Percentiles rank a stretch among this genome's conserved stretches.
These are phyloP conservation scores for Streptanthus diversifolius DNA, from an alignment of 345 rosid genomes.

Conservation along the genomic window DNA sequence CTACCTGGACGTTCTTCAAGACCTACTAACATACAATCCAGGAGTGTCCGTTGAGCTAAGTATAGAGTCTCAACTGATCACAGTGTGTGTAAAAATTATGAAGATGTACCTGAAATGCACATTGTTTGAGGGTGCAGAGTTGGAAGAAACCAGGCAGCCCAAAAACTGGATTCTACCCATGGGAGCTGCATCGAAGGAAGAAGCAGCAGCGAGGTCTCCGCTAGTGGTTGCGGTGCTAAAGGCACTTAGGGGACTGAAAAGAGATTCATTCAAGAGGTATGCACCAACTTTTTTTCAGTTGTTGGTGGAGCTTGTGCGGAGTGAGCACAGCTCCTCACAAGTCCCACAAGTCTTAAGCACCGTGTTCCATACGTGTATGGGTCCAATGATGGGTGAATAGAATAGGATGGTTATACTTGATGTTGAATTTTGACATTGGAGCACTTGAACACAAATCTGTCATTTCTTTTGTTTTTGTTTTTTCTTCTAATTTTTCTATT, in stretches of 20 bases:
- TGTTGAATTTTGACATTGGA: constrained; percentile 11
- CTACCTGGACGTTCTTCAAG: constrained; percentile 62
- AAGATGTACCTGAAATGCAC: constrained; percentile 63
- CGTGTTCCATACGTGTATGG: constrained; percentile 73
- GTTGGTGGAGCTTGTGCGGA: constrained; percentile 73
- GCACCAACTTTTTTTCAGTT: constrained; percentile 53
- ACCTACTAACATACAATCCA: constrained; percentile 43
- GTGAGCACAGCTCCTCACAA: constrained; percentile 85
- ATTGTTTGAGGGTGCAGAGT: constrained; percentile 5
- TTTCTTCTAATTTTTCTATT: not conserved
- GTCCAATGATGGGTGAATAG: constrained; percentile 42
- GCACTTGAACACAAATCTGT: constrained; percentile 16
- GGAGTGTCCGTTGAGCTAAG: constrained; percentile 46
- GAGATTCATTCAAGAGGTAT: constrained; percentile 53
- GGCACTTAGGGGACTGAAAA: constrained; percentile 47
- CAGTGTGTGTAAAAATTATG: constrained; percentile 54
- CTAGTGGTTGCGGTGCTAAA: constrained; percentile 59
- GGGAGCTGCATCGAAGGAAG: constrained; percentile 72
- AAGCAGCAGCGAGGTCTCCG: constrained; percentile 67
- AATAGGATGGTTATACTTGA: not conserved
- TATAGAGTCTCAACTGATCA: constrained; percentile 51
- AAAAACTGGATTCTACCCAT: constrained; percentile 64
- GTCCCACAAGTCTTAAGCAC: constrained; percentile 60
- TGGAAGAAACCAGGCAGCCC: constrained; percentile 35
- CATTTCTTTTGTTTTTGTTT: too few species aligned